phyloP scores from a whole-genome alignment of 257 asterid species.

The Forsythia suspensa region DNA sequence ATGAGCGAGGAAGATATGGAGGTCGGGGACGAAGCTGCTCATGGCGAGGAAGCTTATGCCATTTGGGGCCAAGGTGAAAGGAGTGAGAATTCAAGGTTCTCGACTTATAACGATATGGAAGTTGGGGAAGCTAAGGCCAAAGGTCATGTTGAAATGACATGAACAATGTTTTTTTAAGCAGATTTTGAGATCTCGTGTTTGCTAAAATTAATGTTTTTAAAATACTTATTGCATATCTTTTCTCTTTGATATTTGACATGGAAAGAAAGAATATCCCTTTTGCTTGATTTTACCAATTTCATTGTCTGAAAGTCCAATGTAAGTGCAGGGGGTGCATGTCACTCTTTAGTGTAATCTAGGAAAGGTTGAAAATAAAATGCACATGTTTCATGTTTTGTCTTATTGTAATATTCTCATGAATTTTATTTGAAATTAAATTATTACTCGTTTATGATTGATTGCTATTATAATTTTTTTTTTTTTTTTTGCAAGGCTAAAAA shows the following conservation, averaged over 20 bases:
- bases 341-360: not conserved
- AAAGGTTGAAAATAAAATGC: not conserved
- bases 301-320: not conserved
- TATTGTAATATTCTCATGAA: not conserved
- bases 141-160: conserved; percentile 44
- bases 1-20: conserved; percentile 76
- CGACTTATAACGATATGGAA: conserved; percentile 48
- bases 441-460: not conserved
- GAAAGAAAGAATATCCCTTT: not conserved
- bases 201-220: not conserved
- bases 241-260: not conserved
- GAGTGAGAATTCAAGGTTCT: conserved; percentile 43
- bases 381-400: not conserved
- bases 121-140: conserved; percentile 26
- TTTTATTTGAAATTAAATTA: not conserved
- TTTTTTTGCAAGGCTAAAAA: too few relatives aligned
- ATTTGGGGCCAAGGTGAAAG: conserved; percentile 79
- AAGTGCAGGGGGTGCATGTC: not conserved
- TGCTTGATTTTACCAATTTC: not conserved
- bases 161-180: not conserved
- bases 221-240: not conserved
- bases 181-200: not conserved
- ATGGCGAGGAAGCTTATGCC: conserved; percentile 80
- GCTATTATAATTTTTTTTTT: too few relatives aligned
- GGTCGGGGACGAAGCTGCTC: conserved; percentile 76